phyloP scores from a whole-genome alignment of 176 grass and related monocot species.

The Aegilops umbellulata region DNA sequence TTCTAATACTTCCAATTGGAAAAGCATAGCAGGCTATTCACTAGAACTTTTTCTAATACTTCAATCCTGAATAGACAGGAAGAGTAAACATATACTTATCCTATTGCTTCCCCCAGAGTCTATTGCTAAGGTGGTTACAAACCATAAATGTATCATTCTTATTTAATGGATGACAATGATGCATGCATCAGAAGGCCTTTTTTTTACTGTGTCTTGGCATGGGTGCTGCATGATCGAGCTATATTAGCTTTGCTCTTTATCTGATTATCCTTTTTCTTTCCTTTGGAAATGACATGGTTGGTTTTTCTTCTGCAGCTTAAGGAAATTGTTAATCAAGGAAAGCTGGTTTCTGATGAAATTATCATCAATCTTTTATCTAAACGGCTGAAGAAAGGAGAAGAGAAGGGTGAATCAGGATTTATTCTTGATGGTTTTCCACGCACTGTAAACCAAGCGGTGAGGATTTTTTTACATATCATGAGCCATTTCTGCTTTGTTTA shows the following conservation, averaged over 20 bases:
- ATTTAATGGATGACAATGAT: not conserved
- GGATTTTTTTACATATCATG: not conserved
- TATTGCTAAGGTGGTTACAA: not conserved
- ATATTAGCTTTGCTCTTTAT: not conserved
- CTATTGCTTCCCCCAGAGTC: not conserved
- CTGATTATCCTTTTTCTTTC: not conserved
- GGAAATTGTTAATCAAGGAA: constrained; percentile 85
- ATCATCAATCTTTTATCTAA: constrained; percentile 84
- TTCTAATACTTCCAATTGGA: not conserved
- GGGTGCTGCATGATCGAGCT: not conserved
- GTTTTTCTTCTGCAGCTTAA: constrained; percentile 49
- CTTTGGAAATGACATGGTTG: not conserved
- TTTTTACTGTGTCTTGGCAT: not conserved
- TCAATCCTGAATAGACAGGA: not conserved
- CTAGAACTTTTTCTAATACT: not conserved
- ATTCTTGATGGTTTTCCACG: constrained; percentile 96
- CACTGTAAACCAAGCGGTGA: constrained; percentile 95
- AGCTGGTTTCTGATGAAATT: constrained; percentile 94
- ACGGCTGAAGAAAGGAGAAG: constrained; percentile 68
- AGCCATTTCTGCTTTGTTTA: not conserved
- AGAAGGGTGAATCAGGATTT: constrained; percentile 88
- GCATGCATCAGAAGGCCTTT: too few species aligned
- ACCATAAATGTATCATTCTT: not conserved
- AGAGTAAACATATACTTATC: not conserved
- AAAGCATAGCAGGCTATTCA: not conserved